Evolutionary conservation across 1,139 yeast genomes (phyloP).

Genomic region (Debaryomycetaceae sp.): DNA sequence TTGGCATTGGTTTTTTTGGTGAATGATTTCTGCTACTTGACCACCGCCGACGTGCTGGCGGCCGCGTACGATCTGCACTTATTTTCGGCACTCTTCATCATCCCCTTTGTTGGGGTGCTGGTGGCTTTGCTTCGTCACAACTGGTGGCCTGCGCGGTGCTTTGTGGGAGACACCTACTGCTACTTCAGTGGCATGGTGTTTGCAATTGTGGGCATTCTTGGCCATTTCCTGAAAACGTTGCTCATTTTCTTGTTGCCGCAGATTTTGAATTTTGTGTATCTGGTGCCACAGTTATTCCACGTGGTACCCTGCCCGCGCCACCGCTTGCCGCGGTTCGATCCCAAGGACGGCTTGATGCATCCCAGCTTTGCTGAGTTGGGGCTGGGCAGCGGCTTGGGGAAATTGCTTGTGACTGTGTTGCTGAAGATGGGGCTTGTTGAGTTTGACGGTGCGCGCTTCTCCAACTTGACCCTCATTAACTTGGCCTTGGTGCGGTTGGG

Average conservation of each 20-base stretch:
- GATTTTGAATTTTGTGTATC: slow-evolving; percentile 80
- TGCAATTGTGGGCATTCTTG: slow-evolving; percentile 93
- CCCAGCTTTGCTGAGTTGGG: slow-evolving; percentile 48
- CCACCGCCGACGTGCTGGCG: slow-evolving; percentile 32
- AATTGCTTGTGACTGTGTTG: slow-evolving; percentile 27
- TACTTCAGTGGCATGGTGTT: slow-evolving; percentile 98
- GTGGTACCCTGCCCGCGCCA: slow-evolving; percentile 94
- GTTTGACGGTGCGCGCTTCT: slow-evolving; percentile 38
- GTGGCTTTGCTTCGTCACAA: slow-evolving; percentile 71
- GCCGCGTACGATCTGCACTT: slow-evolving; percentile 81
- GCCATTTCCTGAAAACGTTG: slow-evolving; percentile 92
- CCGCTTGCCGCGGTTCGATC: slow-evolving; percentile 75
- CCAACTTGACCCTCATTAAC: slow-evolving; percentile 86
- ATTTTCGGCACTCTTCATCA: slow-evolving; percentile 69
- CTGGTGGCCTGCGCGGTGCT: slow-evolving; percentile 88
- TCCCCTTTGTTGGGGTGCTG: slow-evolving; percentile 88
- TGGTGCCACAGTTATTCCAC: slow-evolving; percentile 84
- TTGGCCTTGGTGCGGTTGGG: slow-evolving; percentile 81
- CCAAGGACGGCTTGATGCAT: slow-evolving; percentile 64
- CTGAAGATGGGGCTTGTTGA: slow-evolving; percentile 45
- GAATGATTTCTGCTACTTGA: slow-evolving; percentile 72
- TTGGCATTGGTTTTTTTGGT: slow-evolving; percentile 64
- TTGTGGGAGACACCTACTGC: slow-evolving; percentile 98
- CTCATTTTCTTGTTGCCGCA: slow-evolving; percentile 85
- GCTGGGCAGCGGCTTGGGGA: slow-evolving; percentile 11